Conservation (phyloP, 345 rosid genomes). For the Adansonia digitata region DNA sequence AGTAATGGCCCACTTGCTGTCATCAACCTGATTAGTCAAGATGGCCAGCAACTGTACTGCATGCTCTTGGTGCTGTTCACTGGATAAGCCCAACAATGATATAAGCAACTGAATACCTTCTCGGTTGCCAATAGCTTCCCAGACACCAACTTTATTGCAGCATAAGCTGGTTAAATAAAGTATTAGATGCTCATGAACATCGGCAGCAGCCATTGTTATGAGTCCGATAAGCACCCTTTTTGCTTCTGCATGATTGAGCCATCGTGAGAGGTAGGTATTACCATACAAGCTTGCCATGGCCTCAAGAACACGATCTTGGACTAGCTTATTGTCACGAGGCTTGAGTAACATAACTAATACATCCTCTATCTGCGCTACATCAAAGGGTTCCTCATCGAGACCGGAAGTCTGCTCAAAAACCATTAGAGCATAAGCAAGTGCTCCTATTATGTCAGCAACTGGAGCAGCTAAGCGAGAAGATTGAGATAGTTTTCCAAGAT, state of each 20-base stretch:
- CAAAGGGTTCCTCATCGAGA: slow-evolving; percentile 50
- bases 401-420: slow-evolving; percentile 45
- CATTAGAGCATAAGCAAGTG: slow-evolving; percentile 80
- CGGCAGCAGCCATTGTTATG: slow-evolving; percentile 62
- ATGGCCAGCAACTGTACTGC: slow-evolving; percentile 65
- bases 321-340: slow-evolving; percentile 59
- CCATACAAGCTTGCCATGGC: slow-evolving; percentile 90
- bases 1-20: slow-evolving; percentile 94
- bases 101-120: slow-evolving; percentile 80
- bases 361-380: slow-evolving; percentile 54
- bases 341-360: slow-evolving; percentile 52
- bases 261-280: slow-evolving; percentile 47
- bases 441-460: slow-evolving; percentile 70
- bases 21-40: slow-evolving; percentile 71
- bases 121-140: slow-evolving; percentile 77
- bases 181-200: slow-evolving; percentile 62
- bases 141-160: slow-evolving; percentile 43
- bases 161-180: slow-evolving; percentile 56
- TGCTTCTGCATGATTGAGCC: slow-evolving; percentile 66
- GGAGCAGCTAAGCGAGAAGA: slow-evolving; percentile 73
- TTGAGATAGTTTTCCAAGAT: slow-evolving; percentile 64
- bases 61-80: slow-evolving; percentile 85
- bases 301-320: slow-evolving; percentile 81
- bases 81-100: slow-evolving; percentile 74
- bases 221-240: slow-evolving; percentile 76